Percentiles rank a stretch among this genome's conserved stretches.
These are phyloP conservation scores for Hymenochaete sp. DNA, from an alignment of 1,284 basidiomycete genomes.

Conservation along the genomic window DNA sequence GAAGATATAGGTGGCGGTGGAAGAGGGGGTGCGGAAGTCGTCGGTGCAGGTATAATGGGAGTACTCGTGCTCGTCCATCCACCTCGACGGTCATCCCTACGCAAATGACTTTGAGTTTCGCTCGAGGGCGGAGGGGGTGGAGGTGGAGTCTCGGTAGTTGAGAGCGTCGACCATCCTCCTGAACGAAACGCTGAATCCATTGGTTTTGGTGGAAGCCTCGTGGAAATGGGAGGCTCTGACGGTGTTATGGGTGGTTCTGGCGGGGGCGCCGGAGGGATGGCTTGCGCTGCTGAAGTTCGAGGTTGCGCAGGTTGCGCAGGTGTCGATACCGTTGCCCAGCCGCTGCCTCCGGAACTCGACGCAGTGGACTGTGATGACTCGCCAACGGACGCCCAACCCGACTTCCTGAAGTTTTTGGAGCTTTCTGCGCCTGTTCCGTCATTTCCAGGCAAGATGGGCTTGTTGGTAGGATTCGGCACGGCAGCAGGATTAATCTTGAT, in stretches of 20 bases:
- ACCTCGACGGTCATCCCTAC: too few species aligned
- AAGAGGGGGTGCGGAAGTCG: constrained; percentile 16
- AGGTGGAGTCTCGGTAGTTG: constrained; percentile 28
- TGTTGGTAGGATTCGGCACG: constrained; percentile 23
- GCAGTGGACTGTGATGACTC: constrained; percentile 17
- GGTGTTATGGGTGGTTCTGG: constrained; percentile 8
- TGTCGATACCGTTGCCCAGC: constrained; percentile 18
- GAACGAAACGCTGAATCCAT: constrained; percentile 34
- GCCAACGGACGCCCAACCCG: constrained; percentile 45
- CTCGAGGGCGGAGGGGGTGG: constrained; percentile 20
- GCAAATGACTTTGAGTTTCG: constrained; percentile 15
- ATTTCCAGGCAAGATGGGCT: constrained; percentile 18
- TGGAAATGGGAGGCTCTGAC: constrained; percentile 13
- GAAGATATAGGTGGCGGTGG: constrained; percentile 13
- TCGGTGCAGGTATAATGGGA: constrained; percentile 19
- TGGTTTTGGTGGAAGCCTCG: constrained; percentile 13
- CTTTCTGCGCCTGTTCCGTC: constrained; percentile 22
- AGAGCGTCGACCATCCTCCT: constrained; percentile 55
- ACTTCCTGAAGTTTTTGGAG: constrained; percentile 41
- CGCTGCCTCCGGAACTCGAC: constrained; percentile 18
- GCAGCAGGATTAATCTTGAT: constrained; percentile 47
- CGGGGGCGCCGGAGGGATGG: constrained; percentile 15
- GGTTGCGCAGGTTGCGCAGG: constrained; percentile 4
- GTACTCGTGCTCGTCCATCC: constrained; percentile 24
- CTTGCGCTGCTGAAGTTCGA: constrained; percentile 2